Base-by-base conservation (phyloP, 164 flowering plant genomes). In the Dillenia suffruticosa region DNA sequence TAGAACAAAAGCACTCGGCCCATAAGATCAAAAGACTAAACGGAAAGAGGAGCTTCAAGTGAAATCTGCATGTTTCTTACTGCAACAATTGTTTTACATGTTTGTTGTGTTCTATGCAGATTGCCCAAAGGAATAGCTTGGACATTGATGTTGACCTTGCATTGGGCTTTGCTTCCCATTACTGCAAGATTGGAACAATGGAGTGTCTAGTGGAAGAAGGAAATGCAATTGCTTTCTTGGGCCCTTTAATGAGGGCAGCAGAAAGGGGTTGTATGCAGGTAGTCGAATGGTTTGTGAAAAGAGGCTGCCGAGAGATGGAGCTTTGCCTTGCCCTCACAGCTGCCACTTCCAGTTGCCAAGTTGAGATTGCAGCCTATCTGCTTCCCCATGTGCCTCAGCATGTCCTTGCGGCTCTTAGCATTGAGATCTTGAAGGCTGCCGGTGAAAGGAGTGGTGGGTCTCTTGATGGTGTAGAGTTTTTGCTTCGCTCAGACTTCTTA, bases 301-400 rank as follows among this genome's bases (percentile, higher is more conserved):
- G 89, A 54, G 93, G 90, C 49, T 92, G 98, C 73, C 77, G 87
- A 22, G 98, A 89, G 64, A 92, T 92, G 98, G 98, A 92, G 61
- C 93, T 92, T 9, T 92, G 98, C 70, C 89, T 92, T 40, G 98
- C 98, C 44, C 93, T 90, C 3, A 89, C 98, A 1, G 98, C 98
- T 19, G 95, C 98, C 44, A 86, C 95, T 51, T 90, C 98, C 17
- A 84, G 93, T 70, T 81, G 93, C 68, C 95, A 85, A 75, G 89
- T 88, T 46, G 84, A 69, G 14, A 72, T 86, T 48, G 95, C 96
- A 44, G 84, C 86, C 15, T 89, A 75, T 74, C 95, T 92, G 51
- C 93, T 92, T 40, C 96, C 95, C 8, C 93, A 83, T 57, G 98
- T 92, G 11, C 98, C 98, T 47, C 92, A 77, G 61, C 92, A 83